Conservation (phyloP, 495 filamentous ascomycete species). For the Podospora pseudocomata region DNA sequence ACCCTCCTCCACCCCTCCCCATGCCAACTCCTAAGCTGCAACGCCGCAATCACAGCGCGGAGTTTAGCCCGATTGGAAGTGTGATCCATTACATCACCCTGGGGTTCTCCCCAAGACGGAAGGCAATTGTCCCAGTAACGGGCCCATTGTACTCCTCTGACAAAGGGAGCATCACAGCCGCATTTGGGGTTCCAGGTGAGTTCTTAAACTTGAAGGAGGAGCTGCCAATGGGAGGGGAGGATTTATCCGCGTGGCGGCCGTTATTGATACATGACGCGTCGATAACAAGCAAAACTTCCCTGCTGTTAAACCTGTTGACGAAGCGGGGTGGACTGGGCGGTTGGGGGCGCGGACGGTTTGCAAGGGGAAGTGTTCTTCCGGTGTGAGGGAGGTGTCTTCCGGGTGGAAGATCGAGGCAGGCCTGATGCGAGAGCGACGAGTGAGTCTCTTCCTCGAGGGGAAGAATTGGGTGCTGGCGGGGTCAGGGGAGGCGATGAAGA, state of each 20-base stretch:
- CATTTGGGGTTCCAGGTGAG: neutral
- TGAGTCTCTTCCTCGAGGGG: neutral
- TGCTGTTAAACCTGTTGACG: slow-evolving; percentile 37
- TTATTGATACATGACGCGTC: slow-evolving; percentile 44
- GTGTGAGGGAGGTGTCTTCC: slow-evolving; percentile 21
- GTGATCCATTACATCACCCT: slow-evolving; percentile 22
- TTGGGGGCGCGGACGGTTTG: slow-evolving; percentile 28
- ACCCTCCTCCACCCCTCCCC: slow-evolving; percentile 41
- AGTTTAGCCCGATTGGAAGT: slow-evolving; percentile 47
- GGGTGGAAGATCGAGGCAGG: slow-evolving; percentile 32
- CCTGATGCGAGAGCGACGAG: slow-evolving; percentile 4
- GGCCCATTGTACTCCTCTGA: slow-evolving; percentile 6
- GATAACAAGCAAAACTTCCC: slow-evolving; percentile 40
- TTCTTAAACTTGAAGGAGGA: slow-evolving; percentile 39
- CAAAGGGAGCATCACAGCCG: slow-evolving; percentile 17
- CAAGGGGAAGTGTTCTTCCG: slow-evolving; percentile 35
- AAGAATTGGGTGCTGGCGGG: neutral
- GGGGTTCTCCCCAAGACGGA: slow-evolving; percentile 32
- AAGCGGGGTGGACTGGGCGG: slow-evolving; percentile 29
- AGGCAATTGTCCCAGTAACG: slow-evolving; percentile 23
- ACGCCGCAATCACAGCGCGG: slow-evolving; percentile 41
- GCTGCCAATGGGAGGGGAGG: slow-evolving; percentile 27
- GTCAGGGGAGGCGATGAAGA: neutral
- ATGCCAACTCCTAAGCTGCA: slow-evolving; percentile 38
- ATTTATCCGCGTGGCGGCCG: slow-evolving; percentile 17